These are phyloP conservation scores for Fraxinus cuspidata DNA, from an alignment of 257 asterid genomes.

Conservation along the genomic window DNA sequence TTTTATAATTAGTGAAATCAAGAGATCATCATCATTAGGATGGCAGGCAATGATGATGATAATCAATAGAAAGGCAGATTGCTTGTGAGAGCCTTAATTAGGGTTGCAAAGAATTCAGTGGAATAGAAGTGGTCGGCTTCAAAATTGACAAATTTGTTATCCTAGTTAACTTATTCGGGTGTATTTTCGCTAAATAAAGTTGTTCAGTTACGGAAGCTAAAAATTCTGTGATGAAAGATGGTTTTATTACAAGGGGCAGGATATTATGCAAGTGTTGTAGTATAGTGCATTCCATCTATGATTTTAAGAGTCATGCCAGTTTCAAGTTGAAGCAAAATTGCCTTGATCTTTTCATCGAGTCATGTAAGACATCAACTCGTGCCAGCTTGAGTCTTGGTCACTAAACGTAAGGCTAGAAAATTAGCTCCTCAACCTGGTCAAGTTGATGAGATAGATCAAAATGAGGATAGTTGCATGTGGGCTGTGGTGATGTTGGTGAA, in stretches of 20 bases:
- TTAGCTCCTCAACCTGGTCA: constrained; percentile 49
- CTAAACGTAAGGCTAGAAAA: constrained; percentile 73
- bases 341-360: constrained; percentile 70
- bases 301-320: constrained; percentile 77
- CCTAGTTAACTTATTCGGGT: constrained; percentile 80
- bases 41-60: constrained; percentile 41
- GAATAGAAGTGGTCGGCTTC: no score
- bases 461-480: constrained; percentile 97
- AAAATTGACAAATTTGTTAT: no score
- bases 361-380: constrained; percentile 76
- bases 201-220: constrained; percentile 67
- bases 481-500: constrained; percentile 95
- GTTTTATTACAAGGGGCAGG: constrained; percentile 69
- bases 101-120: no score
- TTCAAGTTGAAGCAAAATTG: constrained; percentile 58
- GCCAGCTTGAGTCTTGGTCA: constrained; percentile 99
- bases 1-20: constrained; percentile 49
- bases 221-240: constrained; percentile 70
- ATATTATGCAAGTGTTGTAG: constrained; percentile 78
- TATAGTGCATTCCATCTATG: constrained; percentile 57
- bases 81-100: no score
- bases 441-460: constrained; percentile 73
- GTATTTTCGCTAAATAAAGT: constrained; percentile 63
- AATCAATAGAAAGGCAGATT: no score
- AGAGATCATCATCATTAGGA: constrained; percentile 48